Base-by-base conservation (phyloP, 73 alveolate species). In the Halteria grandinella region DNA sequence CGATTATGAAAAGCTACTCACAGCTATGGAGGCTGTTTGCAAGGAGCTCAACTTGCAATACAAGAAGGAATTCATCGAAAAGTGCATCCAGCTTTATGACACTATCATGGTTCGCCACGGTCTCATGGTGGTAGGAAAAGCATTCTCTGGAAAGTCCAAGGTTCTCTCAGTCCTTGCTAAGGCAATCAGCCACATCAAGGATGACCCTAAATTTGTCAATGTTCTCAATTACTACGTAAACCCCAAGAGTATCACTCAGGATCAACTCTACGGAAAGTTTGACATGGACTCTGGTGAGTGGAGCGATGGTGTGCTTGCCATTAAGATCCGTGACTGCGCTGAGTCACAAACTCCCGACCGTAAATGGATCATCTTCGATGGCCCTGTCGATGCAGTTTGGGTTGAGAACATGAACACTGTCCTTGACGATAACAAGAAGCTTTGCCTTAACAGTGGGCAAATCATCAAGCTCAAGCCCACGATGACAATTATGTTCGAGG, bases 311-410 rank as follows among this genome's bases (percentile, higher is more conserved):
- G 94, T 95, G 29, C 92, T 95, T 0, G 94, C 98, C 15, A 81
- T 90, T 18, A 91, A 85, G 54, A 87, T 93, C 41, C 88, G 95
- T 79, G 97, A 86, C 78, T 85, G 92, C 71, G 96, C 95, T 32
- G 96, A 95, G 47, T 74, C 97, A 10, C 81, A 88, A 55, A 94
- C 91, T 36, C 97, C 94, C 44, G 96, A 84, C 51, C 75, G 89
- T 73, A 89, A 95, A 66, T 95, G 99, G 99, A 87, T 95, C 57
- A 77, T 95, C 27, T 89, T 95, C 55, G 99, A 95, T 92, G 99
- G 99, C 25, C 98, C 98, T 55, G 98, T 95, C 36, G 99, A 95
- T 87, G 98, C 99, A n/a, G 95, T 93, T 87, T 97, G 99, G 99
- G 95, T 97, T 33, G 99, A 97, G 75, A 96, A 94, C 88, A 97